Percentiles rank a stretch among this genome's conserved stretches.
Conservation (phyloP, 495 filamentous ascomycete genomes). For the Lophiostoma macrostomum region DNA sequence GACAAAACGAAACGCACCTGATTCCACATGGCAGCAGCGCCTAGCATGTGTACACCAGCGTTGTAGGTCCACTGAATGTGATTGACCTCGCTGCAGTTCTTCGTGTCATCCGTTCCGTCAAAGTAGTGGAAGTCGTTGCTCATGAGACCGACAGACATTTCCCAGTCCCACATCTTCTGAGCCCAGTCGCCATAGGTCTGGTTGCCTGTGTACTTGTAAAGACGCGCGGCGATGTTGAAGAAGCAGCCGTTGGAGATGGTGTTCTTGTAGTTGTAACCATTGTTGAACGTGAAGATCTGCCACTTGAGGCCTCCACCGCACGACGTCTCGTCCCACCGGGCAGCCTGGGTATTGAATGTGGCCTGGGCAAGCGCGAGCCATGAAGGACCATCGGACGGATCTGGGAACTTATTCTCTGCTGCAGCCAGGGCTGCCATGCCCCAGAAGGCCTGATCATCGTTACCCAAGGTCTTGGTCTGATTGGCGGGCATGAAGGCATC, state of each 20-base stretch:
- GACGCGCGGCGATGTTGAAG: constrained; percentile 76
- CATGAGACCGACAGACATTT: constrained; percentile 54
- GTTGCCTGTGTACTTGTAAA: constrained; percentile 73
- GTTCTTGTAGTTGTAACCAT: constrained; percentile 79
- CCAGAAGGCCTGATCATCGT: constrained; percentile 61
- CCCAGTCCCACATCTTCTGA: constrained; percentile 69
- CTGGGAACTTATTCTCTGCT: constrained; percentile 50
- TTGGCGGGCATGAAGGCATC: constrained; percentile 52
- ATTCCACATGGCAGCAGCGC: constrained; percentile 77
- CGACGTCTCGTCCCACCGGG: constrained; percentile 63
- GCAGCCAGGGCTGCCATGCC: constrained; percentile 55
- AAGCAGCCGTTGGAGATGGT: constrained; percentile 74
- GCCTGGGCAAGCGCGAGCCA: constrained; percentile 75
- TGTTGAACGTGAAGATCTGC: constrained; percentile 82
- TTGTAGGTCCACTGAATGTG: constrained; percentile 74
- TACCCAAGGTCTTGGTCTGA: constrained; percentile 48
- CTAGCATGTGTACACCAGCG: constrained; percentile 68
- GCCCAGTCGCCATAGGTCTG: constrained; percentile 75
- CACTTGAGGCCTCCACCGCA: constrained; percentile 80
- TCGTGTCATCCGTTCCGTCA: constrained; percentile 60
- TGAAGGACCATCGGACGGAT: constrained; percentile 52
- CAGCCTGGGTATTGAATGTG: constrained; percentile 70
- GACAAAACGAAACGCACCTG: constrained; percentile 42
- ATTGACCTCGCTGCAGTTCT: constrained; percentile 59
- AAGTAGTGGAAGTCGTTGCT: constrained; percentile 54